Evolutionary conservation across 257 asterid species (phyloP), one percentile per base, ranked within the genome.

Genomic region (Ilex aquifolium): DNA sequence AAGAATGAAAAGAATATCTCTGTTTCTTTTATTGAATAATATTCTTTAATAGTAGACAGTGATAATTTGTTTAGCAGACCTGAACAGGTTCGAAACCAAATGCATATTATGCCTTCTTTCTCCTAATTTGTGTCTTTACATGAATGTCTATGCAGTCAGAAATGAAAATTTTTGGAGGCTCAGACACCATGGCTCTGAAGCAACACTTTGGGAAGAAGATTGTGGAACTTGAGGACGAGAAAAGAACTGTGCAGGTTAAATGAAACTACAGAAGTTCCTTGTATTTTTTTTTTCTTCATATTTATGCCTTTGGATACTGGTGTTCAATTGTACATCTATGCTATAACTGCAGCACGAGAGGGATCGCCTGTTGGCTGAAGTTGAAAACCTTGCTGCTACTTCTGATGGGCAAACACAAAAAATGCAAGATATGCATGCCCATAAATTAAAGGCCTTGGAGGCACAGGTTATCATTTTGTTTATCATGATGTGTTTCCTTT

Each of bases 191-290:
- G 10, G 93, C 99, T 62, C 94, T 93, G 52, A 90, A 90, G 82
- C 97, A 93, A 71, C 99, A 93, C 67, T 93, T 93, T 9, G 99
- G 99, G 29, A 93, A 83, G 83, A 93, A 90, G 69, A 67, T 93
- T 60, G 39, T 81, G 72, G 99, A 90, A 83, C 99, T 93, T 62
- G 99, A 93, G 77, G 99, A 90, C 68, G 99, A 93, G 80, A 93
- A 93, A 67, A 76, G 80, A 67, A 81, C 85, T 32, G 97, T 88
- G 72, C 96, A 93, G 97, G 99, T 93, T 56, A 59, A 51, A 46
- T 54, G 32, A 30, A 59, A 46, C 50, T 29, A 60, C 57, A 30
- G 32, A 60, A 32, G 66, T 66, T 46, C 3, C 51, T 48, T 65
- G 51, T 58, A 59, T 67, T 14, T 9, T 54, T 51, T 40, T 44